Evolutionary conservation across 495 filamentous ascomycete genomes (phyloP).

Genomic region (Aspergillus kassunensis): DNA sequence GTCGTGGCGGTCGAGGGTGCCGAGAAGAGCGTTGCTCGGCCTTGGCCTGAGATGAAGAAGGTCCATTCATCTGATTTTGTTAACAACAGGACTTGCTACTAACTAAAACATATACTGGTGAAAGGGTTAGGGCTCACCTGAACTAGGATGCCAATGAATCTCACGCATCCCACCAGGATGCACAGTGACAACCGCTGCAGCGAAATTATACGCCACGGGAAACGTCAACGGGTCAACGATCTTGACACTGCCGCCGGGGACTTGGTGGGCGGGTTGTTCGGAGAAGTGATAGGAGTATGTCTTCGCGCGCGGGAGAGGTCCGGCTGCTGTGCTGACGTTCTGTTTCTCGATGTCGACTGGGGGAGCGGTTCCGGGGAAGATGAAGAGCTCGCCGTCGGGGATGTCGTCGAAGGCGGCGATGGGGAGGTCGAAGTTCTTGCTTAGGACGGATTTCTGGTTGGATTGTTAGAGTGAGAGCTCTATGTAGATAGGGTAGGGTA

Average conservation of each 20-base stretch:
- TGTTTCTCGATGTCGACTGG: constrained; percentile 58
- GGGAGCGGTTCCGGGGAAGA: constrained; percentile 63
- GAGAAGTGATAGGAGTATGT: constrained; percentile 68
- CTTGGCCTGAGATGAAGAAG: constrained; percentile 67
- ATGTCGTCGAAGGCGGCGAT: constrained; percentile 54
- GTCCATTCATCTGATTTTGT: constrained; percentile 67
- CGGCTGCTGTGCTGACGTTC: constrained; percentile 57
- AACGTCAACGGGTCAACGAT: constrained; percentile 62
- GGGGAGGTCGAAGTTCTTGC: constrained; percentile 58
- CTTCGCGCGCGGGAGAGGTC: constrained; percentile 44
- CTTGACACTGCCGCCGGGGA: constrained; percentile 63
- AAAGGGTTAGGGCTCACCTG: too few relatives aligned
- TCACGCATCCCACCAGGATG: constrained; percentile 71
- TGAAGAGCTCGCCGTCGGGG: constrained; percentile 59
- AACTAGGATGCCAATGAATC: constrained; percentile 72
- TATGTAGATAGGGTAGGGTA: not conserved
- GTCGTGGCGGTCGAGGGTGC: constrained; percentile 57
- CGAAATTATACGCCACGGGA: constrained; percentile 57
- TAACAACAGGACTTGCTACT: too few relatives aligned
- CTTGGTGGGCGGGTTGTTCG: constrained; percentile 52
- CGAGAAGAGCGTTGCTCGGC: constrained; percentile 62
- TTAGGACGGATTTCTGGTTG: constrained; percentile 54
- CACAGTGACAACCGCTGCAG: constrained; percentile 61
- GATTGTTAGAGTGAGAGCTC: not conserved
- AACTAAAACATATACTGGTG: too few relatives aligned